phyloP scores from a whole-genome alignment of 305 asterid genomes.

The Rubia tinctorum region DNA sequence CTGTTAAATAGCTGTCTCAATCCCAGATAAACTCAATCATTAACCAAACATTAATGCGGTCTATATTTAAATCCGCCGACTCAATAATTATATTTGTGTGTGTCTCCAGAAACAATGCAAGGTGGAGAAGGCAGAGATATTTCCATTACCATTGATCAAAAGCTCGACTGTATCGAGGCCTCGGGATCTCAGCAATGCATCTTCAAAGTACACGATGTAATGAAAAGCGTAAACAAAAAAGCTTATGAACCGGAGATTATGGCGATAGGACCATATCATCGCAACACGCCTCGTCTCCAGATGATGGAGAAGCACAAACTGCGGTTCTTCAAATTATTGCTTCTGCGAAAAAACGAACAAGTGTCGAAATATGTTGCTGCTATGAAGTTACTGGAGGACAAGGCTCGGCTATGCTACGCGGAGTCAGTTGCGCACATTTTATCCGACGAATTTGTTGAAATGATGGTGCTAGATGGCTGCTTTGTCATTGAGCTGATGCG shows the following conservation, averaged over 20 bases:
- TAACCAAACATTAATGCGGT: too few relatives aligned
- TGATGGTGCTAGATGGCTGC: conserved; percentile 33
- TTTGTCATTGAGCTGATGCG: conserved; percentile 21
- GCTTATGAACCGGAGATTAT: conserved; percentile 28
- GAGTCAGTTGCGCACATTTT: background rate
- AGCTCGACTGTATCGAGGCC: background rate
- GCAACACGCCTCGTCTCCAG: background rate
- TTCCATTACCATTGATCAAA: background rate
- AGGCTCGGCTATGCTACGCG: conserved; percentile 25
- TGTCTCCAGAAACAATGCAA: background rate
- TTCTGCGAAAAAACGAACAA: background rate
- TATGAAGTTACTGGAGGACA: conserved; percentile 8
- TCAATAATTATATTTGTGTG: too few relatives aligned
- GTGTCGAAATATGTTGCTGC: background rate
- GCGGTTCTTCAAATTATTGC: conserved; percentile 9
- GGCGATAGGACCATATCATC: conserved; percentile 40
- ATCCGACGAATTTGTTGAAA: conserved; percentile 17
- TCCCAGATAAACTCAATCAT: too few relatives aligned
- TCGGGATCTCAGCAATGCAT: conserved; percentile 14
- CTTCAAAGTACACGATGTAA: conserved; percentile 14
- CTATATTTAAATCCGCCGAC: too few relatives aligned
- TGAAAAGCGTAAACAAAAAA: conserved; percentile 18
- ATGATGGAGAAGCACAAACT: conserved; percentile 29
- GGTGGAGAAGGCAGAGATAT: background rate
- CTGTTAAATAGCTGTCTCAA: too few relatives aligned